A percentile compares a stretch with the other conserved stretches of the same genome.
phyloP scores from a whole-genome alignment of 108 stramenopile genomes.

The Schizochytrium sp. region DNA sequence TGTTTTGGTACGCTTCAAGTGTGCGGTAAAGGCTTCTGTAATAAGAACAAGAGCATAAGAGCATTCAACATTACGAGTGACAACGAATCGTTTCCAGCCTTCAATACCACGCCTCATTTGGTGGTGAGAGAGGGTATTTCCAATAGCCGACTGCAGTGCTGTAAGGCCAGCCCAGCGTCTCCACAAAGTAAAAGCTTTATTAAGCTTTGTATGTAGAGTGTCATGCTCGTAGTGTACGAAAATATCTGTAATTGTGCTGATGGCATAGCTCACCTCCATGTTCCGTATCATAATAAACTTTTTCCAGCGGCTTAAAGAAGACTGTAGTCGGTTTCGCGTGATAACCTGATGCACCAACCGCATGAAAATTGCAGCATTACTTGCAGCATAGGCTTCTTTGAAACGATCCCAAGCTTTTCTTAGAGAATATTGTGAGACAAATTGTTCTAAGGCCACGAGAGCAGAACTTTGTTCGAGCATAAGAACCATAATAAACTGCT shows the following conservation, averaged over 20 bases:
- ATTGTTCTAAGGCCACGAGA: not conserved
- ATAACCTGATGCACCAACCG: not conserved
- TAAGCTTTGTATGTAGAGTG: not conserved
- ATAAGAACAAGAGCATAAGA: not conserved
- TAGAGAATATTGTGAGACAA: not conserved
- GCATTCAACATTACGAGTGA: not conserved
- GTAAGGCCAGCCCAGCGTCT: not conserved
- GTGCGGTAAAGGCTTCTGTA: not conserved
- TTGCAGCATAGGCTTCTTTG: not conserved
- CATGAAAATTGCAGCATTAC: not conserved
- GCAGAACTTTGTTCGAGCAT: not conserved
- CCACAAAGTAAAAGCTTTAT: not conserved
- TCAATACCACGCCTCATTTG: not conserved
- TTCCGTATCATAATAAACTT: not conserved
- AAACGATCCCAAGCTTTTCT: slow-evolving; percentile 20
- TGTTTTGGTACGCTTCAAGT: not conserved
- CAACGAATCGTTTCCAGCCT: slow-evolving; percentile 3
- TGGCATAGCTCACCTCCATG: not conserved
- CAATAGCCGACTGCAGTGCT: slow-evolving; percentile 3
- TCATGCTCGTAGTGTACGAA: not conserved
- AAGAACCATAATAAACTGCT: not conserved
- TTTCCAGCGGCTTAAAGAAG: not conserved
- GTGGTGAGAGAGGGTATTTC: not conserved
- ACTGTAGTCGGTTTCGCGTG: not conserved
- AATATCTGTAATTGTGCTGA: not conserved